Evolutionary conservation across 2,329 filamentous ascomycete genomes (phyloP).

Genomic region (Alternaria alternata): DNA sequence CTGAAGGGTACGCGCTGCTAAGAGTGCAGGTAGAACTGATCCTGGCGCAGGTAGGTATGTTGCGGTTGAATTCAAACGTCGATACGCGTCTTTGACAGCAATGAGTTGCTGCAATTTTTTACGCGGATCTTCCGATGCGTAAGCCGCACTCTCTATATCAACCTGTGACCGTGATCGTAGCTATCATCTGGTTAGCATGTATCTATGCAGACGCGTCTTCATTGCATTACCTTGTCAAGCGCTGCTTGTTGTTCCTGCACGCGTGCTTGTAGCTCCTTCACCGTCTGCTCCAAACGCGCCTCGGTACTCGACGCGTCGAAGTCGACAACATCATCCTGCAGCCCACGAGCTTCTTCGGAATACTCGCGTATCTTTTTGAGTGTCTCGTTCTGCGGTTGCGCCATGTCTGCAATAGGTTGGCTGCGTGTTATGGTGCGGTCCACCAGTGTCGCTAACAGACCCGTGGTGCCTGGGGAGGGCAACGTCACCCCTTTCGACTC

Average conservation of each 20-base stretch:
- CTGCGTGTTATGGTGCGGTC: slow-evolving; percentile 5
- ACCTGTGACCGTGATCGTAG: slow-evolving; percentile 48
- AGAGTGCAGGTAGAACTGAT: slow-evolving; percentile 74
- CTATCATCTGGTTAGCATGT: slow-evolving; percentile 50
- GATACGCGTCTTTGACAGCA: slow-evolving; percentile 70
- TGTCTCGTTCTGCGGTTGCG: slow-evolving; percentile 22
- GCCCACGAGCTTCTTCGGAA: slow-evolving; percentile 26
- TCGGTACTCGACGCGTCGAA: slow-evolving; percentile 55
- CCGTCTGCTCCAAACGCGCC: slow-evolving; percentile 69
- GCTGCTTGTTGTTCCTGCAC: slow-evolving; percentile 58
- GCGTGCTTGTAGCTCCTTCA: slow-evolving; percentile 70
- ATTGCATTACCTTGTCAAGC: slow-evolving; percentile 54
- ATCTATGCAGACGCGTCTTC: background rate
- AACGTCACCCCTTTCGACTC: slow-evolving; percentile 4
- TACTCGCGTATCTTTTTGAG: slow-evolving; percentile 44
- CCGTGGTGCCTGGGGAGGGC: slow-evolving; percentile 4
- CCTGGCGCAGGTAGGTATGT: slow-evolving; percentile 72
- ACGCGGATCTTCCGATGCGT: slow-evolving; percentile 45
- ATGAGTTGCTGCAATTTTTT: slow-evolving; percentile 56
- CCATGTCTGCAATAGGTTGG: slow-evolving; percentile 27
- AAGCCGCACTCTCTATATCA: slow-evolving; percentile 37
- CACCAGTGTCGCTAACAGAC: slow-evolving; percentile 11
- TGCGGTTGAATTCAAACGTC: slow-evolving; percentile 66
- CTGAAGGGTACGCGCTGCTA: slow-evolving; percentile 74
- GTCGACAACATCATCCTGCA: slow-evolving; percentile 47